These are phyloP conservation scores for Trichoderma sp. DNA, from an alignment of 2,329 filamentous ascomycete species.

Conservation along the genomic window DNA sequence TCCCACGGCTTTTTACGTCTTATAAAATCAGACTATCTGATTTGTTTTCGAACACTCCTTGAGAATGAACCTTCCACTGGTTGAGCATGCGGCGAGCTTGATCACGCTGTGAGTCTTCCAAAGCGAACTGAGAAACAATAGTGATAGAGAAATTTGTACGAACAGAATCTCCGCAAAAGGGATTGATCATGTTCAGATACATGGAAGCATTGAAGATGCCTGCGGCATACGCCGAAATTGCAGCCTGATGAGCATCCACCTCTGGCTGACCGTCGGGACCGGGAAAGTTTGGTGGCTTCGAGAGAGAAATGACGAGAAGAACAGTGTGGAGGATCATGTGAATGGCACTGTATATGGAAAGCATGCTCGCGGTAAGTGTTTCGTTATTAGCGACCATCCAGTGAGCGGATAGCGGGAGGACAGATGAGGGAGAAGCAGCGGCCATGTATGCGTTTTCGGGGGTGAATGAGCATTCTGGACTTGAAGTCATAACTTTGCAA, in stretches of 20 bases:
- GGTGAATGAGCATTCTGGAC: background rate
- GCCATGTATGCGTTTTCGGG: background rate
- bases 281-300: background rate
- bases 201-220: background rate
- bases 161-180: conserved; percentile 4
- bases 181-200: conserved; percentile 4
- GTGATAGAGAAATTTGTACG: background rate
- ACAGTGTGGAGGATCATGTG: conserved; percentile 6
- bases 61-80: background rate
- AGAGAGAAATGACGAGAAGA: conserved; percentile 6
- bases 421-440: background rate
- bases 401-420: background rate
- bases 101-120: conserved; percentile 13
- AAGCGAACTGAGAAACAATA: conserved; percentile 3
- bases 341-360: background rate
- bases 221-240: background rate
- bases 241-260: background rate
- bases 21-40: background rate
- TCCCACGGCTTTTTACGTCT: background rate
- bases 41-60: background rate
- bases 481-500: background rate
- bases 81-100: background rate
- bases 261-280: background rate
- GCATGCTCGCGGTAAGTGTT: conserved; percentile 4
- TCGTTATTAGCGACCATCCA: conserved; percentile 10